Base-by-base conservation (phyloP, 805 yeast species). In the Blastobotrys robertii region DNA sequence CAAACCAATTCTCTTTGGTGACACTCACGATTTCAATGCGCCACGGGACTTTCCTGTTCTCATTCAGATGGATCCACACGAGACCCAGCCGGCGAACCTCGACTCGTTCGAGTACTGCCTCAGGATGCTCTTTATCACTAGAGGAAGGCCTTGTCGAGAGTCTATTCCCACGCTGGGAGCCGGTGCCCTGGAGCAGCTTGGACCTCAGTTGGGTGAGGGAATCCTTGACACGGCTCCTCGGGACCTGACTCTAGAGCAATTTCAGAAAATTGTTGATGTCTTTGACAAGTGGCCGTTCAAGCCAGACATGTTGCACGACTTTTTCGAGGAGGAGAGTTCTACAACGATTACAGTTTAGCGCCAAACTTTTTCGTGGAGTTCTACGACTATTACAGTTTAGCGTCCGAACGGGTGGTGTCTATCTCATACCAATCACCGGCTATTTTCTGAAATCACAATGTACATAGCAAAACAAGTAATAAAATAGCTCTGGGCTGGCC, bases 201-300 rank as follows among this genome's bases (percentile, higher is more conserved):
- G 50, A 2, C 59, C 62, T 12, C 51, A 50, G 30, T 52, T 69
- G 1, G 53, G 60, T 9, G 39, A 45, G 10, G 66, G 63, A 0
- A 39, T 80, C 1, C 53, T 75, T 41, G 56, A 70, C 11, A 74
- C 68, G 46, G 56, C 58, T 3, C 72, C 81, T 1, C 59, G 64
- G 11, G 70, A 72, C 3, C 63, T 87, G 38, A 65, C 77, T 0
- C 55, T 64, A 2, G 74, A 72, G 1, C 90, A 86, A n/a, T 66
- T 81, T 46, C 45, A 66, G 4, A 50, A 58, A 4, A 56, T 88
- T 4, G 67, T 77, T 8, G 60, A 72, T 2, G 67, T 63, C 2
- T 85, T 81, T 56, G 69, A 67, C 34, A 54, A 63, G 10, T 90
- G 97, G 97, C 92, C 97, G 0, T 90, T 87, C 67, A 86, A 80